Evolutionary conservation across 2,329 filamentous ascomycete species (phyloP), one percentile per base, ranked within the genome.

Genomic region (Talaromyces sp.): DNA sequence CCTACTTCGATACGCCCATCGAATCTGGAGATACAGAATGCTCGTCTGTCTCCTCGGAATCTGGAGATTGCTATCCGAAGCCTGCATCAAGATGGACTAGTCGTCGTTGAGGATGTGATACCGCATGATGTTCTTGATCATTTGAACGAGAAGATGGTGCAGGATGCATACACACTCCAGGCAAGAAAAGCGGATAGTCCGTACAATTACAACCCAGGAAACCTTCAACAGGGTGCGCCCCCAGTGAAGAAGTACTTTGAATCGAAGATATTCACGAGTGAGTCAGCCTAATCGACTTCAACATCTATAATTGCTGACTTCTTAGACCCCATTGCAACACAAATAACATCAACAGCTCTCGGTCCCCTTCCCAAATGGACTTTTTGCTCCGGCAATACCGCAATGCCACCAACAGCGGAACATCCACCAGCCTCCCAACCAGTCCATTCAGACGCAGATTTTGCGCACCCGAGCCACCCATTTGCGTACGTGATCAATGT

Each of bases 361-460:
- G 86, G 86, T 0, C 85, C 85, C 1, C 73, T 74, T 2, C 86
- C 85, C 0, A 83, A 83, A 69, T 83, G 84, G 80, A 84, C 84
- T 0, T 88, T 88, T 70, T 83, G 82, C 70, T 87, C 85, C 5
- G 85, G 84, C 22, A 88, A 88, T 67, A 78, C 82, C 1, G 83
- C 85, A 1, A 81, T 88, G 78, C 85, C 85, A 1, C 80, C 81
- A 2, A 78, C 80, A 1, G 72, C 79, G 0, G 77, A 76, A 1
- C 64, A 38, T 22, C 71, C 69, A 22, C 70, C 65, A 19, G 45
- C 45, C 7, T 67, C 61, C 13, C 85, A 87, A 67, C 85, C 84
- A 0, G 84, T 86, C 0, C 87, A 89, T 73, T 82, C 83, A 0
- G 86, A 89, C 67, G 85, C 85, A 4, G 84, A 88, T 71, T 88